phyloP scores from a whole-genome alignment of 345 rosid genomes.

The Syzygium jambos region DNA sequence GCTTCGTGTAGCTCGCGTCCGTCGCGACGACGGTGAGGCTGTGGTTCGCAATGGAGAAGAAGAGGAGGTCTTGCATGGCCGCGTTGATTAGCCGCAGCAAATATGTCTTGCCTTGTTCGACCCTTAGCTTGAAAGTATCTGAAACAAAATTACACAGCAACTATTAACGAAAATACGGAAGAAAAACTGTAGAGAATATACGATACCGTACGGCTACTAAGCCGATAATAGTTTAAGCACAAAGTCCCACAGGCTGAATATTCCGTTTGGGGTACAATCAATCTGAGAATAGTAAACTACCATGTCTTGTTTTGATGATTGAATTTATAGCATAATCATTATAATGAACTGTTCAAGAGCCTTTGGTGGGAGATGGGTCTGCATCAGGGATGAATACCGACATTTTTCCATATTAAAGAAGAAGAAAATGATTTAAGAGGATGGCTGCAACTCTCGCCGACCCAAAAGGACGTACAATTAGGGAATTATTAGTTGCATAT shows the following conservation, averaged over 20 bases:
- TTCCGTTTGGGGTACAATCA: neutral
- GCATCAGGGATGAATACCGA: neutral
- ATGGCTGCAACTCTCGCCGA: neutral
- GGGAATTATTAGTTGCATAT: neutral
- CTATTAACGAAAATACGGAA: neutral
- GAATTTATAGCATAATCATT: neutral
- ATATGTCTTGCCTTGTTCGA: constrained; percentile 23
- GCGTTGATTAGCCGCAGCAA: constrained; percentile 26
- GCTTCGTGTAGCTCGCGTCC: constrained; percentile 27
- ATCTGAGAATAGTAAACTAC: neutral
- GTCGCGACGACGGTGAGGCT: constrained; percentile 14
- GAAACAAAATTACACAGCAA: constrained; percentile 1
- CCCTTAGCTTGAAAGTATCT: constrained; percentile 10
- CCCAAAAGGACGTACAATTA: neutral
- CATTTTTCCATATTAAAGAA: neutral
- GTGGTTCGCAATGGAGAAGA: constrained; percentile 26
- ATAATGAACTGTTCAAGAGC: neutral
- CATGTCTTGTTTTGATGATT: neutral
- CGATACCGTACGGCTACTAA: neutral
- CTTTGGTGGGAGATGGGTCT: neutral
- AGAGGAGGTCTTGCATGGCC: constrained; percentile 18
- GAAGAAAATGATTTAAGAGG: neutral
- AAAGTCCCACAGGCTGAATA: neutral
- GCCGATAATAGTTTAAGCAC: neutral
- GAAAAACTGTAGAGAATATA: neutral